Conservation (phyloP, 805 yeast species). For the Pichia sporocuriosa region DNA sequence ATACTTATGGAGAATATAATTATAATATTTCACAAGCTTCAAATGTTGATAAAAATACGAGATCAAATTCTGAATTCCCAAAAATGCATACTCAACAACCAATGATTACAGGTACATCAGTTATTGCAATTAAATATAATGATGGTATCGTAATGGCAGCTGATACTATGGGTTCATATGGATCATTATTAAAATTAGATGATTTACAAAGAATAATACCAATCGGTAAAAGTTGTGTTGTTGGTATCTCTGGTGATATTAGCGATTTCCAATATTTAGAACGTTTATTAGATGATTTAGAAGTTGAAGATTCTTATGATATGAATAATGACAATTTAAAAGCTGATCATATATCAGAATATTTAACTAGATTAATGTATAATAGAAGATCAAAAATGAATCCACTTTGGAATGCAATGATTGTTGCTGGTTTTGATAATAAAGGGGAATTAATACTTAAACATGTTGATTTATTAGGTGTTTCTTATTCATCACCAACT, state of each 20-base stretch:
- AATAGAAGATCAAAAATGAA: conserved; percentile 86
- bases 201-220: conserved; percentile 78
- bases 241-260: conserved; percentile 91
- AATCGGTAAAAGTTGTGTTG: conserved; percentile 81
- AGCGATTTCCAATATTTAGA: conserved; percentile 86
- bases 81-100: conserved; percentile 88
- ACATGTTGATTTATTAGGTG: conserved; percentile 89
- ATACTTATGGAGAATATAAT: conserved; percentile 76
- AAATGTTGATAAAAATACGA: conserved; percentile 19
- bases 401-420: conserved; percentile 91
- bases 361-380: conserved; percentile 77
- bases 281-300: conserved; percentile 69
- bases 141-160: conserved; percentile 94
- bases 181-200: conserved; percentile 81
- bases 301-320: conserved; percentile 74
- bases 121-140: conserved; percentile 80
- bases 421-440: conserved; percentile 84
- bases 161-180: conserved; percentile 88
- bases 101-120: conserved; percentile 93
- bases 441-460: conserved; percentile 66
- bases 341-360: conserved; percentile 87
- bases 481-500: conserved; percentile 79
- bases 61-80: conserved; percentile 43
- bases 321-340: conserved; percentile 54
- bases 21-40: conserved; percentile 61